Conservation (phyloP, 2,329 filamentous ascomycete genomes). For the Penicillium thymicola region DNA sequence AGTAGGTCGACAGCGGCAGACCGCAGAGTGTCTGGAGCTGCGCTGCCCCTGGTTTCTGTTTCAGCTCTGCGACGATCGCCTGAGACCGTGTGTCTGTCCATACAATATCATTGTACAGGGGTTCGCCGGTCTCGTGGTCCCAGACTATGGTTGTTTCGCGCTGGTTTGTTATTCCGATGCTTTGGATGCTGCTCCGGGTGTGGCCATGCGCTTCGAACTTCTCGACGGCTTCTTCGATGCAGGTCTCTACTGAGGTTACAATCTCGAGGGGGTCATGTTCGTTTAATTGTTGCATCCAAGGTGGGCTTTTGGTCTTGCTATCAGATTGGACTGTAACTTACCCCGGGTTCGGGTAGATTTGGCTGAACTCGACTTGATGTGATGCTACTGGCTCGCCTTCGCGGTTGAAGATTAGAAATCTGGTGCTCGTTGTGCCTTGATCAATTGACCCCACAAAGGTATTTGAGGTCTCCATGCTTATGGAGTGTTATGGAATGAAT, state of each 20-base stretch:
- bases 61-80: slow-evolving; percentile 71
- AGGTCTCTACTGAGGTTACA: slow-evolving; percentile 68
- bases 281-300: slow-evolving; percentile 37
- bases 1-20: slow-evolving; percentile 81
- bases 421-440: slow-evolving; percentile 82
- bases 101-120: slow-evolving; percentile 79
- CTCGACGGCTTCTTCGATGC: slow-evolving; percentile 70
- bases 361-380: slow-evolving; percentile 81
- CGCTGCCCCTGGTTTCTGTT: slow-evolving; percentile 62
- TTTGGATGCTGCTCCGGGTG: slow-evolving; percentile 62
- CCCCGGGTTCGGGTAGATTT: slow-evolving; percentile 81
- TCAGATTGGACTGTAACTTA: slow-evolving; percentile 47
- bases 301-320: background rate
- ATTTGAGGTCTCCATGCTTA: slow-evolving; percentile 25
- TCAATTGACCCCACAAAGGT: slow-evolving; percentile 80
- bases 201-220: slow-evolving; percentile 67
- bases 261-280: slow-evolving; percentile 80
- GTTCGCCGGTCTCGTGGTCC: slow-evolving; percentile 75
- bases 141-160: slow-evolving; percentile 84
- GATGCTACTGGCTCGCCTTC: slow-evolving; percentile 72
- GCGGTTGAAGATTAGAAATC: slow-evolving; percentile 85
- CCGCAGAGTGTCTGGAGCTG: slow-evolving; percentile 68
- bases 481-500: background rate
- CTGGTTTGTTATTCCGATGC: slow-evolving; percentile 85
- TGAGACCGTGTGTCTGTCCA: slow-evolving; percentile 86